Base-by-base conservation (phyloP, 805 yeast genomes). In the Schwanniomyces sp. region DNA sequence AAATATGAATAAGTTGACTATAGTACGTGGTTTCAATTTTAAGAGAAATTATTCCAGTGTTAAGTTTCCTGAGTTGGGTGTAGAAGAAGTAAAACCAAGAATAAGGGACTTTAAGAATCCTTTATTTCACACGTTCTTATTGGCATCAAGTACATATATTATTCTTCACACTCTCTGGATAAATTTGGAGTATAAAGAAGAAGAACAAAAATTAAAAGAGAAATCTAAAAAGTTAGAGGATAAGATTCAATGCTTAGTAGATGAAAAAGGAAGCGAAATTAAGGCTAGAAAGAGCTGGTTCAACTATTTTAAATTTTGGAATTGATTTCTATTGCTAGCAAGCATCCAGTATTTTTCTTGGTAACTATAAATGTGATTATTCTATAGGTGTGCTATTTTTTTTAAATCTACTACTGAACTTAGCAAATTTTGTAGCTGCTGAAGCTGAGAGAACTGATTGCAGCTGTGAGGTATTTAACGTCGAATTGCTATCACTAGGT, bases 111-210 rank as follows among this genome's bases (percentile, higher is more conserved):
- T 73, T 58, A 63, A 59, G 36, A 58, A 56, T 47, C 74, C 78
- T 4, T 53, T 72, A 28, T 57, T 68, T 37, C 71, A 73, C 54
- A 59, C 69, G 2, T 70, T 73, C 44, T 61, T 73, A 25, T 50
- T 73, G 27, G 75, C 77, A 5, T 67, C 74, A 0, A 58, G 73
- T 2, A 62, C 74, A 1, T 73, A 67, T 53, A 59, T 73, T 55
- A 54, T 60, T 8, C 53, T 71, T 32, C 72, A 73, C 49, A 56
- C 69, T 1, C 40, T 64, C 7, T 70, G 73, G 69, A 54, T 57
- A 21, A 50, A 56, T 7, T 51, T 68, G 24, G 74, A 70, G 53
- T 62, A 64, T 45, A 59, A 59, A 2, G 66, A 61, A 41, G 52
- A 46, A 28, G 56, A 61, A 52, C 37, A 39, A 30, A 50, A 37